Evolutionary conservation across 1,284 basidiomycete species (phyloP), one percentile per base, ranked within the genome.

Genomic region (Ustilago esculenta): DNA sequence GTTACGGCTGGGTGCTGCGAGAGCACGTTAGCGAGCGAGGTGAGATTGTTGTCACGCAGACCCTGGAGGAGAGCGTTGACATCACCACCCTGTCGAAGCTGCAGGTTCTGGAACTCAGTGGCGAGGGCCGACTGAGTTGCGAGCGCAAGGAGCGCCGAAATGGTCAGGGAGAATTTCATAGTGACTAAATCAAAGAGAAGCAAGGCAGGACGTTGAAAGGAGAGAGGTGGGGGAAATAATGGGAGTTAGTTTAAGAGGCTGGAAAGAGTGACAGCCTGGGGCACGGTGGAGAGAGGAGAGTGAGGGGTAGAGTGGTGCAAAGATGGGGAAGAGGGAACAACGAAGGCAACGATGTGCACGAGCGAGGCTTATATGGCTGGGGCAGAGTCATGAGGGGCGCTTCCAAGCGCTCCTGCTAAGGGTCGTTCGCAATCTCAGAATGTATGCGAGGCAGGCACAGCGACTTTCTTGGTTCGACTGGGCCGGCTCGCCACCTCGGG

Each of bases 31-130:
- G 68, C 68, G 41, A 71, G 58, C 36, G 57, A 53, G 29, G 68
- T 66, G 47, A 71, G 53, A 55, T 71, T 71, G 57, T 54, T 52
- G 48, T 63, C 63, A 17, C 63, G 68, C 4, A 71, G 48, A 11
- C 58, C 63, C 23, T 71, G 63, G 21, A 71, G 53, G 15, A 71
- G 43, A 11, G 52, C 29, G 58, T 66, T 67, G 54, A 50, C 68
- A 32, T 71, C 68, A 10, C 61, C 67, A 21, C 61, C 61, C 23
- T 70, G 57, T 20, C 68, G 63, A 2, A 67, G 54, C 29, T 58
- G 44, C 5, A 71, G 55, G 30, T 63, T 54, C 35, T 71, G 54
- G 54, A 61, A 63, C 6, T 50, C 23, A 24, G 40, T 54, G 7
- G 54, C 58, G 14, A 52, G 21, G 12, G 42, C 54, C 11, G 52